Percentiles rank a stretch among this genome's conserved stretches.
These are phyloP conservation scores for Cladosporium sp. DNA, from an alignment of 2,329 filamentous ascomycete genomes.

Conservation along the genomic window DNA sequence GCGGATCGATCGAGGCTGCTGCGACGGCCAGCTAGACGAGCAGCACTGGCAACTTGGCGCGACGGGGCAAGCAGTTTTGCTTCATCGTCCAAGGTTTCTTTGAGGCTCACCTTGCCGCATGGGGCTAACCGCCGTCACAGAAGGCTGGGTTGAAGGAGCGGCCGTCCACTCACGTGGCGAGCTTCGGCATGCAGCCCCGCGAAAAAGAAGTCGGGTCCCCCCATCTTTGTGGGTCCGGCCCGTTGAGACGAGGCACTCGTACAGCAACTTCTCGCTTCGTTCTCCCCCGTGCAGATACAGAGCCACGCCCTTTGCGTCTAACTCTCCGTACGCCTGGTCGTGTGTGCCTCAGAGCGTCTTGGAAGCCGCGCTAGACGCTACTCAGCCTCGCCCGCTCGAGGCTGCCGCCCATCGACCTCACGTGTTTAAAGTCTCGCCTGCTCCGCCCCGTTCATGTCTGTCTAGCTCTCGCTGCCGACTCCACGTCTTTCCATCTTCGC, in stretches of 20 bases:
- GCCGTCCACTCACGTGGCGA: neutral
- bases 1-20: neutral
- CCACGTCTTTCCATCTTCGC: neutral
- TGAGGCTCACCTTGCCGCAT: neutral
- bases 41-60: neutral
- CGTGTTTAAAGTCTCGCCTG: neutral
- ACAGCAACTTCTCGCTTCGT: neutral
- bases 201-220: too few relatives aligned
- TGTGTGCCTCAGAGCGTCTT: constrained; percentile 7
- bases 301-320: neutral
- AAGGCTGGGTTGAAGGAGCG: neutral
- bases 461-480: neutral
- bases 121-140: neutral
- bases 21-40: neutral
- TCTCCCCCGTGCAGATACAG: neutral
- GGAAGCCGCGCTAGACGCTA: constrained; percentile 3
- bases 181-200: neutral
- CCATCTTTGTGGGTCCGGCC: neutral
- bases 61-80: neutral
- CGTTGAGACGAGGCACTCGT: neutral
- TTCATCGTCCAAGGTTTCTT: neutral
- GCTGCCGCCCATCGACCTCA: constrained; percentile 3
- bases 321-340: constrained; percentile 8
- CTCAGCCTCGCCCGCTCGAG: constrained; percentile 2
- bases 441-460: neutral